Percentiles rank a stretch among this genome's conserved stretches.
These are phyloP conservation scores for Xylaria acuta DNA, from an alignment of 495 filamentous ascomycete genomes.

Conservation along the genomic window DNA sequence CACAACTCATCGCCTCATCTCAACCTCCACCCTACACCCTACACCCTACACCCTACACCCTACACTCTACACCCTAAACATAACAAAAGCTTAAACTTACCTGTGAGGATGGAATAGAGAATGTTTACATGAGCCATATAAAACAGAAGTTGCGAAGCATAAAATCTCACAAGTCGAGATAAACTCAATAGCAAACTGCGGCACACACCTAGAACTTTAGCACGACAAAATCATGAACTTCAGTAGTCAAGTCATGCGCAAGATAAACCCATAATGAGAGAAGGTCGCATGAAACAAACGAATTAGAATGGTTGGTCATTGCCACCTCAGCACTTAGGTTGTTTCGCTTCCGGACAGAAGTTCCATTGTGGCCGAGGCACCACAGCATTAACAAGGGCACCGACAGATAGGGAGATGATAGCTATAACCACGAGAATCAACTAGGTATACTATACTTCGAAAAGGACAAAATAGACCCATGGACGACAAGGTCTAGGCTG, in stretches of 20 bases:
- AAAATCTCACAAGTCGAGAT: not conserved
- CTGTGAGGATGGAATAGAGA: not conserved
- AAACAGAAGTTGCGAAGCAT: not conserved
- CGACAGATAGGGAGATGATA: not conserved
- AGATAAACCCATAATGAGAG: not conserved
- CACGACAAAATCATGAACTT: not conserved
- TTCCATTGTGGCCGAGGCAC: not conserved
- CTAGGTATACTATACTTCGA: constrained; percentile 5
- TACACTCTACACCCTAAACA: not conserved
- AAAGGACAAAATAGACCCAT: not conserved
- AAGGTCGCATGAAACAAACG: not conserved
- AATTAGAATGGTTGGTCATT: not conserved
- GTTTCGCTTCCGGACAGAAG: not conserved
- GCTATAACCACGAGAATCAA: not conserved
- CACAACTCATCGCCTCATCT: not conserved
- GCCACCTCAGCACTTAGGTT: not conserved
- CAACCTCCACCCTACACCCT: not conserved
- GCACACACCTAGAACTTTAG: not conserved
- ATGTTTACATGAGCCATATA: not conserved
- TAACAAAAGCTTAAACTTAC: not conserved
- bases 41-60: not conserved
- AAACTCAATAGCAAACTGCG: not conserved
- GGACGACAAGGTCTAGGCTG: not conserved
- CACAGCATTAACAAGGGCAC: not conserved
- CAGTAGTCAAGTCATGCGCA: not conserved